A percentile compares a stretch with the other conserved stretches of the same genome.
Conservation (phyloP, 2,329 filamentous ascomycete species). For the Aspergillus glaucus region DNA sequence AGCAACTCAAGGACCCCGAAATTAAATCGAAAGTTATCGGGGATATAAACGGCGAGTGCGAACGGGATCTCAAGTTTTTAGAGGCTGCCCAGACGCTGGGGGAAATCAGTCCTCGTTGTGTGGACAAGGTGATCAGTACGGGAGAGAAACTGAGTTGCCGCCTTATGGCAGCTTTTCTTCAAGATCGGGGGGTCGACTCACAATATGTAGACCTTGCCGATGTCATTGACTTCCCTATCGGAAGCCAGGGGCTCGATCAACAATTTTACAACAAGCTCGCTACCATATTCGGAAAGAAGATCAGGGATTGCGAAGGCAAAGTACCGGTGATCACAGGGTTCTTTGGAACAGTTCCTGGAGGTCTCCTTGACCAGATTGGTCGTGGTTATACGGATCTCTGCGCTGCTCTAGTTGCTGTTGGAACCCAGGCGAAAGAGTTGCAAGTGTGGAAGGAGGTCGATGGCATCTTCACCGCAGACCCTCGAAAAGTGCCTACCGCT, state of each 20-base stretch:
- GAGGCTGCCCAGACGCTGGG: constrained; percentile 55
- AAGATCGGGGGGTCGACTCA: constrained; percentile 73
- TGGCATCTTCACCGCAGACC: constrained; percentile 83
- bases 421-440: constrained; percentile 76
- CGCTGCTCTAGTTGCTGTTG: constrained; percentile 84
- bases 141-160: constrained; percentile 93
- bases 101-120: constrained; percentile 70
- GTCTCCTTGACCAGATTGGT: constrained; percentile 83
- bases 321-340: constrained; percentile 85
- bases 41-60: constrained; percentile 72
- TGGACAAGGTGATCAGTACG: constrained; percentile 86
- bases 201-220: constrained; percentile 88
- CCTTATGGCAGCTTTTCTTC: constrained; percentile 79
- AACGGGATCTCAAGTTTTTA: constrained; percentile 68
- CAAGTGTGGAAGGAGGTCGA: constrained; percentile 99
- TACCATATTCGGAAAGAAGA: constrained; percentile 55
- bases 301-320: constrained; percentile 58
- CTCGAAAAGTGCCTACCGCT: constrained; percentile 87
- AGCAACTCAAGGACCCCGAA: constrained; percentile 52
- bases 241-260: constrained; percentile 54
- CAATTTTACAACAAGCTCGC: constrained; percentile 64
- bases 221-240: constrained; percentile 59
- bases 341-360: constrained; percentile 88
- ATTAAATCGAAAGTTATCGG: constrained; percentile 55
- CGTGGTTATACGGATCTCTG: constrained; percentile 96